phyloP scores from a whole-genome alignment of 2,329 filamentous ascomycete species.

The Penicillium sp. region DNA sequence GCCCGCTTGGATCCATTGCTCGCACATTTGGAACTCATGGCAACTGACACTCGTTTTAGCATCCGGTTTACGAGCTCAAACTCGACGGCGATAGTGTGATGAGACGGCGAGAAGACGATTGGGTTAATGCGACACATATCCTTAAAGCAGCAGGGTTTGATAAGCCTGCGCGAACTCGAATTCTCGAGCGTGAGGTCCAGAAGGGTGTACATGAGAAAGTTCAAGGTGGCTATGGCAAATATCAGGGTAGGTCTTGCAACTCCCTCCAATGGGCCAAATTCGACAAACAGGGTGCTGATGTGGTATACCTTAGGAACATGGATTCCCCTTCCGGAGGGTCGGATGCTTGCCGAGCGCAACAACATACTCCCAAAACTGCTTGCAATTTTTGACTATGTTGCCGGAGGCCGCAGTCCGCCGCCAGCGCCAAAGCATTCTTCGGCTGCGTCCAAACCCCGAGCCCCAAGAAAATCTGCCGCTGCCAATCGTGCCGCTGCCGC shows the following conservation, averaged over 20 bases:
- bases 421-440: slow-evolving; percentile 88
- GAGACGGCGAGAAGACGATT: slow-evolving; percentile 88
- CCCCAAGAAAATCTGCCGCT: slow-evolving; percentile 65
- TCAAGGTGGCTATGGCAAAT: slow-evolving; percentile 97
- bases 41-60: slow-evolving; percentile 54
- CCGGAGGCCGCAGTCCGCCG: slow-evolving; percentile 84
- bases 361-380: slow-evolving; percentile 79
- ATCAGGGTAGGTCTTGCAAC: slow-evolving; percentile 67
- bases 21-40: background rate
- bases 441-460: slow-evolving; percentile 72
- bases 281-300: slow-evolving; percentile 5
- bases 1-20: background rate
- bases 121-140: slow-evolving; percentile 99
- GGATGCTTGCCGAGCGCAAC: slow-evolving; percentile 81
- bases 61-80: slow-evolving; percentile 92
- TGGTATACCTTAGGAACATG: slow-evolving; percentile 70
- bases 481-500: slow-evolving; percentile 51
- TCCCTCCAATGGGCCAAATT: background rate
- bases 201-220: slow-evolving; percentile 97
- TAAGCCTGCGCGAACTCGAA: slow-evolving; percentile 91
- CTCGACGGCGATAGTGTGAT: slow-evolving; percentile 91
- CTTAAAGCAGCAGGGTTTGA: slow-evolving; percentile 96
- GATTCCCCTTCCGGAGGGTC: slow-evolving; percentile 84
- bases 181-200: slow-evolving; percentile 94
- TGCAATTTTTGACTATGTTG: slow-evolving; percentile 85